Base-by-base conservation (phyloP, 2,329 filamentous ascomycete species). In the Diplocarpon mali region DNA sequence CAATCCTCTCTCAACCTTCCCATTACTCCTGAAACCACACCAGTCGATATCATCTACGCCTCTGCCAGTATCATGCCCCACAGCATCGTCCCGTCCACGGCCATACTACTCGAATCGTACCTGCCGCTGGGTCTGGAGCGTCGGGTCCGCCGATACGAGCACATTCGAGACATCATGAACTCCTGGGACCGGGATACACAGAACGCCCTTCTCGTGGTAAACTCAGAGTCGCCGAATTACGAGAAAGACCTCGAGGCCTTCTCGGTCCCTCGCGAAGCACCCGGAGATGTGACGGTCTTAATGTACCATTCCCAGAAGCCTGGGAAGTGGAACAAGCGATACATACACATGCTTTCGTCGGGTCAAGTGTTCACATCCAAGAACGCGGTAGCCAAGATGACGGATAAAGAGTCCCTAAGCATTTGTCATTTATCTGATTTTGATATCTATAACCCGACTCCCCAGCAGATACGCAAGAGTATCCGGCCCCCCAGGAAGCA, bases 351-450 rank as follows among this genome's bases (percentile, higher is more conserved):
- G 27, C 71, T 82, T 4, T 59, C 70, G 8, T 83, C 83, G 45
- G 89, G 89, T 0, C 88, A 95, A 61, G 67, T 81, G 24, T 65
- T 71, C 37, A 70, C 80, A 20, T 75, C 84, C 34, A 95, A 92
- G 65, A 88, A 84, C 54, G 59, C 68, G 1, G 68, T 73, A n/a
- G 70, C 78, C 11, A 73, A 70, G 46, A 61, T 69, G 3, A 66
- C 68, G 1, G 76, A 80, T 38, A 85, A 87, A 61, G 83, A 89
- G 42, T 68, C 73, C 28, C 65, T 71, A 11, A 82, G 76, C 49
- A 69, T 95, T 29, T 95, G 86, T 62, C 87, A 94, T 64, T 64
- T 96, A 38, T 87, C 85, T 2, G 89, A 95, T 64, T 95, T 90
- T 62, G 90, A 96, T 59, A 83, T 95, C 39, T 95, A 95, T 65